phyloP scores from a whole-genome alignment of 2,329 filamentous ascomycete species.

The Exserohilum rostratum region DNA sequence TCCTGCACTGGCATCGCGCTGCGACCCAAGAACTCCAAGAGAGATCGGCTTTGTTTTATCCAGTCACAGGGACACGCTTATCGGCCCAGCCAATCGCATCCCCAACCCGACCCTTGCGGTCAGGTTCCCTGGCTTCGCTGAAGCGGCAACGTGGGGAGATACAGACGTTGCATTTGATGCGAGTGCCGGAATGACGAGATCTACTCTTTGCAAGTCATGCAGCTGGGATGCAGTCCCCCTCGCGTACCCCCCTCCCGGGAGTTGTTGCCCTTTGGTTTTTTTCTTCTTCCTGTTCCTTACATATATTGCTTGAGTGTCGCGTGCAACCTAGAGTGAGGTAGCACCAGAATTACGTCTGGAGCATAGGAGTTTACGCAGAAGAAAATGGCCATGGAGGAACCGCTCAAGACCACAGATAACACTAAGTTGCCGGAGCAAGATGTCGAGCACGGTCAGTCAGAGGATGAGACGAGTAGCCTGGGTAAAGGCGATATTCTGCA shows the following conservation, averaged over 20 bases:
- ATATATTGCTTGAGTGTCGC: constrained; percentile 1
- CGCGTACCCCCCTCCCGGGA: not conserved
- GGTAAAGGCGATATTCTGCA: constrained; percentile 60
- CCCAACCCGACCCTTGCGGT: not conserved
- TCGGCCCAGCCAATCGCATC: constrained; percentile 7
- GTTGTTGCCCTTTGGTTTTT: not conserved
- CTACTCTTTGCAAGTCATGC: not conserved
- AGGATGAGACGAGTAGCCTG: constrained; percentile 19
- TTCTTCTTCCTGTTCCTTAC: not conserved
- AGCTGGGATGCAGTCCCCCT: not conserved
- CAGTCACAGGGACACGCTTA: constrained; percentile 1
- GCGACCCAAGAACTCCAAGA: constrained; percentile 8
- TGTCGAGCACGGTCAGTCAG: constrained; percentile 4
- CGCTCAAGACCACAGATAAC: not conserved
- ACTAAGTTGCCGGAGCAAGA: constrained; percentile 12
- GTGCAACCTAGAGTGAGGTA: not conserved
- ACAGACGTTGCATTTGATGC: constrained; percentile 8
- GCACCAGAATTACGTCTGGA: not conserved
- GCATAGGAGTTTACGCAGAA: no score
- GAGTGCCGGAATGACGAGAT: not conserved
- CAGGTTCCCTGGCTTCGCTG: not conserved
- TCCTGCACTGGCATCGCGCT: not conserved
- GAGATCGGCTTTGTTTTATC: not conserved
- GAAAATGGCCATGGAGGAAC: constrained; percentile 4
- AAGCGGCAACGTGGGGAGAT: no score